Conservation (phyloP, 768 basidiomycete species). For the Hygrocybe coccinea region DNA sequence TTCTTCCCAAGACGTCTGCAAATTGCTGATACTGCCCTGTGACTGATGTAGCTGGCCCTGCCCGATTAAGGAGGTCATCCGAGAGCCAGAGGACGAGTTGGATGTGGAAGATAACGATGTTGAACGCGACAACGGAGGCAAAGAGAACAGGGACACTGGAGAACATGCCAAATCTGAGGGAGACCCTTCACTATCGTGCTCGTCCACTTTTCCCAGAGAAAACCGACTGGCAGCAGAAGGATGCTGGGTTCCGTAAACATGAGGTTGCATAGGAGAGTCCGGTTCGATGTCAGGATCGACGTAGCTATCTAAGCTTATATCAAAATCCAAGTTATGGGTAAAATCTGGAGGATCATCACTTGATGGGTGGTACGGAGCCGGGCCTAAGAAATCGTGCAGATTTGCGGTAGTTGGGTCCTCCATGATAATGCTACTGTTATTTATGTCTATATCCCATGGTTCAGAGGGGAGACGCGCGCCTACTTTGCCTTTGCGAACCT, state of each 20-base stretch:
- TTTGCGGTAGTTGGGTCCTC: constrained; percentile 11
- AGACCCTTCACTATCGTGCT: not conserved
- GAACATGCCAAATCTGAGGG: not conserved
- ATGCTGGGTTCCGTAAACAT: not conserved
- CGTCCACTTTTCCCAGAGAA: not conserved
- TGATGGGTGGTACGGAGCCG: constrained; percentile 1
- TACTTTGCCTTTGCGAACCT: constrained; percentile 50
- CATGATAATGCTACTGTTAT: constrained; percentile 15
- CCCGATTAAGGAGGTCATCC: not conserved
- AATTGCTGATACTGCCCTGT: constrained; percentile 8
- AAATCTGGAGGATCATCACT: constrained; percentile 10
- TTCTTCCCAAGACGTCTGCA: constrained; percentile 21
- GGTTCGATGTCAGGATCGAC: not conserved
- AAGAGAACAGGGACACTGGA: not conserved
- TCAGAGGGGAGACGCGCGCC: constrained; percentile 51
- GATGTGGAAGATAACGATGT: constrained; percentile 7
- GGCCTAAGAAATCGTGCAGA: not conserved
- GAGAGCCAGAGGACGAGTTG: not conserved
- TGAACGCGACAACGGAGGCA: constrained; percentile 2
- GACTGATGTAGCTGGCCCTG: not conserved
- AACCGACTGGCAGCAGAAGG: not conserved
- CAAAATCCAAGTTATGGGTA: constrained; percentile 12
- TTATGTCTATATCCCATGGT: constrained; percentile 44
- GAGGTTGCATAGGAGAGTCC: constrained; percentile 14
- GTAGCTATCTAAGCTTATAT: constrained; percentile 11